These are phyloP conservation scores for Sonneratia caseolaris DNA, from an alignment of 345 rosid genomes.

Conservation along the genomic window DNA sequence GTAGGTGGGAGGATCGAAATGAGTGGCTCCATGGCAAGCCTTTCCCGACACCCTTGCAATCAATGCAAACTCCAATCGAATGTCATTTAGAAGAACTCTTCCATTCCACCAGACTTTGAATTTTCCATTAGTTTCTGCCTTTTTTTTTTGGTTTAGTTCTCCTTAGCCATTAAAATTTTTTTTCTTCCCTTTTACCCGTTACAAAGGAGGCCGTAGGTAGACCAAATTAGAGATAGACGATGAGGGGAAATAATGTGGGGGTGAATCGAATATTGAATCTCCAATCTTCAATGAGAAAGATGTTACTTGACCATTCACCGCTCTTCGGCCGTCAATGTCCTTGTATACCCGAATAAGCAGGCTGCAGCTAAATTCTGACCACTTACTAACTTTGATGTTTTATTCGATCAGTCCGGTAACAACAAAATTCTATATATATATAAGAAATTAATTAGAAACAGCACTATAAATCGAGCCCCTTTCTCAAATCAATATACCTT, in stretches of 20 bases:
- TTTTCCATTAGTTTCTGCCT: not conserved
- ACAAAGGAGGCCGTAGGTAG: too few relatives aligned
- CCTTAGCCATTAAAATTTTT: not conserved
- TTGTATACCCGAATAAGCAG: not conserved
- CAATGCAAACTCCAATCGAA: not conserved
- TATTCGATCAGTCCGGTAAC: not conserved
- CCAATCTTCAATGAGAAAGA: too few relatives aligned
- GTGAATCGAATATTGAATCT: too few relatives aligned
- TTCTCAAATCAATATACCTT: too few relatives aligned
- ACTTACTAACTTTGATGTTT: not conserved
- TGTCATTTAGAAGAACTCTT: not conserved
- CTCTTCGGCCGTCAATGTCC: not conserved
- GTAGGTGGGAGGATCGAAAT: not conserved
- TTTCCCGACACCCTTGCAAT: not conserved
- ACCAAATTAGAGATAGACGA: too few relatives aligned
- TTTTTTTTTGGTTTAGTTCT: not conserved
- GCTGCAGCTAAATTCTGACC: not conserved
- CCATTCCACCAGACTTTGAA: not conserved
- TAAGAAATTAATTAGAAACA: too few relatives aligned
- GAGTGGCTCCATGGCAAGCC: not conserved
- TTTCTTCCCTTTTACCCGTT: not conserved
- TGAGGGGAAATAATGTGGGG: too few relatives aligned
- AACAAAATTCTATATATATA: not conserved
- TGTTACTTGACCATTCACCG: too few relatives aligned
- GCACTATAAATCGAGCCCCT: too few relatives aligned